These are phyloP conservation scores for Naganishia sp. DNA, from an alignment of 1,284 basidiomycete genomes.

Conservation along the genomic window DNA sequence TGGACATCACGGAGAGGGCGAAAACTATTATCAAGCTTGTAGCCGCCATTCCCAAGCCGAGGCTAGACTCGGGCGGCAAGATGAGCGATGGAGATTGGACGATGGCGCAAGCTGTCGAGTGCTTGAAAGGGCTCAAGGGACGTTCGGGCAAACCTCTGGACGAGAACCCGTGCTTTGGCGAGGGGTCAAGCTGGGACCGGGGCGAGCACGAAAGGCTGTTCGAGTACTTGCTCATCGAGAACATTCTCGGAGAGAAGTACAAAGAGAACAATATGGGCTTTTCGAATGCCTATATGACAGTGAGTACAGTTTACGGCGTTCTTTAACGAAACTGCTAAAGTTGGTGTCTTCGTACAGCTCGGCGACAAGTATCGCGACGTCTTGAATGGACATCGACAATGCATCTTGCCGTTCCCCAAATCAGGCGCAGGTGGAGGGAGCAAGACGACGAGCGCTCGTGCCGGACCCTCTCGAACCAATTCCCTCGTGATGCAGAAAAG, in stretches of 20 bases:
- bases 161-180: conserved; percentile 43
- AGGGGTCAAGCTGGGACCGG: conserved; percentile 45
- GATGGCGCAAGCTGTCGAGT: conserved; percentile 45
- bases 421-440: conserved; percentile 10
- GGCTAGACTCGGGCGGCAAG: background rate
- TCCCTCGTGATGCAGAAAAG: conserved; percentile 16
- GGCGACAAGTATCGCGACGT: conserved; percentile 20
- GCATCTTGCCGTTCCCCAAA: conserved; percentile 19
- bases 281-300: conserved; percentile 50
- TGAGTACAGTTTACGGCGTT: conserved; percentile 34
- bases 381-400: conserved; percentile 21
- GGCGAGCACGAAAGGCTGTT: conserved; percentile 50
- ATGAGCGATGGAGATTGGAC: conserved; percentile 42
- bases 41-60: conserved; percentile 35
- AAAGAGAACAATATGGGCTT: conserved; percentile 46
- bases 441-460: background rate
- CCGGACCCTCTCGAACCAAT: conserved; percentile 7
- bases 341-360: background rate
- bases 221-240: conserved; percentile 48
- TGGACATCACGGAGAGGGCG: conserved; percentile 47
- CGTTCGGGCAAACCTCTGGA: conserved; percentile 41
- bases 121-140: conserved; percentile 47
- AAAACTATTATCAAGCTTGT: conserved; percentile 45
- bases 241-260: conserved; percentile 44
- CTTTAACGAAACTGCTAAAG: background rate